Base-by-base conservation (phyloP, 495 filamentous ascomycete genomes). In the Penicillium arizonense region DNA sequence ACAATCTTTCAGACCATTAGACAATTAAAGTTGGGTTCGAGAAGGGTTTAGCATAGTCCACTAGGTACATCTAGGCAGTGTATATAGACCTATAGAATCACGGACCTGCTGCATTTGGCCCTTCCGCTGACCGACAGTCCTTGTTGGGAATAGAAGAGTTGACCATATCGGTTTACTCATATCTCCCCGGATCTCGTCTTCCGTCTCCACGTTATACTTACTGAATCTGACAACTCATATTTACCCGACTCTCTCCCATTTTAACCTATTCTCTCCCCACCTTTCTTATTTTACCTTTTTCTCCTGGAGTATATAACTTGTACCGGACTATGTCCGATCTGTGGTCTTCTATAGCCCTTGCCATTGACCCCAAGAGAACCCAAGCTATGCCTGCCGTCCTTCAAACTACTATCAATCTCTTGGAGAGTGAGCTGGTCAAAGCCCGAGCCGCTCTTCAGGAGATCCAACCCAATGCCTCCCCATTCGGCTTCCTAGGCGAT, bases 391-490 rank as follows among this genome's bases (percentile, higher is more conserved):
- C 73, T 2, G 68, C 65, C 30, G 64, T 73, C 30, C 65, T 75
- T n/a, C 67, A 75, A 58, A 68, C 73, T 1, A 77, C 74, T 10
- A 76, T 76, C 14, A 59, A 74, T 50, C 67, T 77, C 0, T 57
- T 77, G 12, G 73, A 76, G 52, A 67, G 68, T 3, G 74, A 77
- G 58, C 62, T 77, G 39, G 64, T 68, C 48, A 77, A 72, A 44
- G 74, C 73, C 33, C 71, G 70, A 18, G 65, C 68, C 26, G 72
- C 74, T 16, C 70, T 77, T 12, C 63, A 73, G 33, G 70, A 77
- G 30, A 69, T 77, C 42, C 72, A 74, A 40, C 71, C 72, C n/a
- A 57, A 70, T 65, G 41, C 61, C 7, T 50, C 59, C 4, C 61
- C 63, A 5, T 50, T 67, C 36, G 57, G 65, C 36, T 52, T 65